Base-by-base conservation (phyloP, 202 grass and related monocot species). In the Carex arenaria region DNA sequence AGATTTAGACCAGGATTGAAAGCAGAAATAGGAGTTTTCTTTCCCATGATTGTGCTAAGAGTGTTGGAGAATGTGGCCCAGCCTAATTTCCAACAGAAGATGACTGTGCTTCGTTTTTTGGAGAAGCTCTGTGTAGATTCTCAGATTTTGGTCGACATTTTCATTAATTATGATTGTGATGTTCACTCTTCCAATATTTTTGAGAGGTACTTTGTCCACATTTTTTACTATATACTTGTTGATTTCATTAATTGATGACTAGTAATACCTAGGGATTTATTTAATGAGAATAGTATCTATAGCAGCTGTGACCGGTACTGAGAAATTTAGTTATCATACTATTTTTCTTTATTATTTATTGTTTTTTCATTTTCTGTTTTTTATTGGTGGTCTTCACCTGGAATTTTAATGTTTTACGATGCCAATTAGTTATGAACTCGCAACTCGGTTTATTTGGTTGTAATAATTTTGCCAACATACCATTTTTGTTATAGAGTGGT, bases 1-100 rank as follows among this genome's bases (percentile, higher is more conserved):
- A 95, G 96, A 92, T 99, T 99, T 84, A 96, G 96, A 87, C 88
- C 93, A n/a, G 96, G 96, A 85, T 90, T 99, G 65, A 99, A 99
- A 89, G 96, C 96, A 89, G 96, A 99, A 68, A 99, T 99, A 82
- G 96, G 93, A 69, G 93, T 96, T 4, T 99, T 99, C 84, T 99
- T 99, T 85, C 96, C 96, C 38, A 96, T 99, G 93, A 99, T 99
- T 82, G 92, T 99, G 72, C 85, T 99, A 43, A 93, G 96, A 88
- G 93, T 99, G 85, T 79, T 99, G 78, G 96, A 99, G 87, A 99
- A 94, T 99, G 92, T 99, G 78, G 89, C 91, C 79, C 93, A 94
- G 63, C 96, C 96, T 85, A 99, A 99, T 99, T 95, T 91, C 89
- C 93, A 99, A 82, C 93, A 89, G 85, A 99, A 99, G 89, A 94